phyloP scores from a whole-genome alignment of 306 rosid species.

The Trifolium fragiferum region DNA sequence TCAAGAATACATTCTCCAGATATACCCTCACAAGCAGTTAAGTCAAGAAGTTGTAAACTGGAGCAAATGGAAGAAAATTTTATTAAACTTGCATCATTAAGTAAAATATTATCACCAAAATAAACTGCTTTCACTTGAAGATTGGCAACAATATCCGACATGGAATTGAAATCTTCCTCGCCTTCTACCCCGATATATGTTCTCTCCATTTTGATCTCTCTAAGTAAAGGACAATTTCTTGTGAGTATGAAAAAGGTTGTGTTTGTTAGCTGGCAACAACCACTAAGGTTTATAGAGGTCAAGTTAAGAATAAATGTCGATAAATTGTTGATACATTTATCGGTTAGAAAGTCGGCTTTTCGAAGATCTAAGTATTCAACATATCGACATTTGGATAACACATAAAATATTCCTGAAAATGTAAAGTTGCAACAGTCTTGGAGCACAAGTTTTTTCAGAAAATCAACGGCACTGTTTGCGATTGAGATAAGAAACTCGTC shows the following conservation, averaged over 20 bases:
- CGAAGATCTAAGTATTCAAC: slow-evolving; percentile 64
- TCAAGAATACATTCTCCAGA: slow-evolving; percentile 53
- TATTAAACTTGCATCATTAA: slow-evolving; percentile 43
- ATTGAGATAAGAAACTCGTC: slow-evolving; percentile 64
- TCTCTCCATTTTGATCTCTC: slow-evolving; percentile 60
- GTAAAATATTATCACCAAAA: slow-evolving; percentile 50
- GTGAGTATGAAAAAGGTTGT: slow-evolving; percentile 60
- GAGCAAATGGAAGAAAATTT: slow-evolving; percentile 55
- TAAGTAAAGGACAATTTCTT: slow-evolving; percentile 57
- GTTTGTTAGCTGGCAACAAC: slow-evolving; percentile 53
- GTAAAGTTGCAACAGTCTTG: slow-evolving; percentile 53
- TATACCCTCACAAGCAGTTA: slow-evolving; percentile 50
- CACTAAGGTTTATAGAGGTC: slow-evolving; percentile 61
- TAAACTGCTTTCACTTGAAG: slow-evolving; percentile 50
- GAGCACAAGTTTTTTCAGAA: slow-evolving; percentile 64
- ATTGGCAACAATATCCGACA: slow-evolving; percentile 35
- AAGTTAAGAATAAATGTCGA: slow-evolving; percentile 53
- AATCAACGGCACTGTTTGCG: slow-evolving; percentile 53
- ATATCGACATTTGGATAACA: slow-evolving; percentile 54
- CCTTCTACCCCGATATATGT: slow-evolving; percentile 52
- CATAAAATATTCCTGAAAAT: slow-evolving; percentile 53
- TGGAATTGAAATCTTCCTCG: slow-evolving; percentile 16
- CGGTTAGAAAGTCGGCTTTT: slow-evolving; percentile 52
- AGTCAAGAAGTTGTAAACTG: slow-evolving; percentile 59
- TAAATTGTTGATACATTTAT: slow-evolving; percentile 55